Base-by-base conservation (phyloP, 176 grass and related monocot genomes). In the Themeda triandra region DNA sequence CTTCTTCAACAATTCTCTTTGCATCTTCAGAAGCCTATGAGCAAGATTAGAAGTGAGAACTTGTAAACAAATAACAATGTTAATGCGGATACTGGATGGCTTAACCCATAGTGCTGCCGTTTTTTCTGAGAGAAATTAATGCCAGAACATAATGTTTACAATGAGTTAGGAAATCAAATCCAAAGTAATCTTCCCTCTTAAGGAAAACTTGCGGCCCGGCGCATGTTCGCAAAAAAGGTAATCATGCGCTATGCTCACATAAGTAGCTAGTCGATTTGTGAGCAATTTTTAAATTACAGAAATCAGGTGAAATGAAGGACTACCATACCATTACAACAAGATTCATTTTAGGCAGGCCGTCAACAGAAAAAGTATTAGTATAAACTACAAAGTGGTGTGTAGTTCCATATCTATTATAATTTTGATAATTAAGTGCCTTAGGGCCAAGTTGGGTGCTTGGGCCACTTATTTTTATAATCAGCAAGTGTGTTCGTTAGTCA, bases 11-110 rank as follows among this genome's bases (percentile, higher is more conserved):
- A 78, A 97, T 88, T 82, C 71, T 92, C 84, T 94, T 93, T 32
- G 94, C 94, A 84, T 94, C 94, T 92, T 97, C 94, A 78, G 94
- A 93, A 88, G 94, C 91, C 94, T 97, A 88, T 63, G 66, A 63
- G 14, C 73, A 88, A 80, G 51, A 80, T 4, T 17, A 31, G 24
- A 81, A 69, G 63, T 58, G 8, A 89, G 49, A 73, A 62, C 3
- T 3, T 75, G 51, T 63, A 83, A 67, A 67, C 35, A 63, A 83
- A 86, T 18, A 48, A 35, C 41, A 90, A 53, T 10, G 23, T 30
- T 6, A 53, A 83, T 46, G 11, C 28, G 1, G 31, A 82, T 71
- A 18, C 29, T 56, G 31, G 72, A 63, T 49, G 36, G 21, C 37
- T 39, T 69, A 83, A 28, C 25, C 42, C 25, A 73, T 73, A 73